A percentile compares a stretch with the other conserved stretches of the same genome.
Evolutionary conservation across 768 basidiomycete species (phyloP).

Genomic region (Holtermanniella nyarrowii): DNA sequence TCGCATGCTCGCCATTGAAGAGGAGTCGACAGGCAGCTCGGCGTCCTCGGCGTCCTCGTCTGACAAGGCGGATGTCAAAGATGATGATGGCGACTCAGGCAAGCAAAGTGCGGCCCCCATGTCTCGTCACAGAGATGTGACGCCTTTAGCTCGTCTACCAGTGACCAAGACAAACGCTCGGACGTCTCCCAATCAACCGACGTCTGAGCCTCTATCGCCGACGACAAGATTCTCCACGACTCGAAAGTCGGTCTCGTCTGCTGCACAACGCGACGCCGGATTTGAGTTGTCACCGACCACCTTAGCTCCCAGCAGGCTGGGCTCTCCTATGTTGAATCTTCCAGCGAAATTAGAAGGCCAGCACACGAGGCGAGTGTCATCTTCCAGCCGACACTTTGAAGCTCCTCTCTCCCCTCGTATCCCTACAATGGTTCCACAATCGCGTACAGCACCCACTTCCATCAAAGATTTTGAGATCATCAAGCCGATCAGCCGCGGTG

Average conservation of each 20-base stretch:
- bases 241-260: background rate
- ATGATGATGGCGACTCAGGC: too few relatives aligned
- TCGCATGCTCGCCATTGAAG: conserved; percentile 54
- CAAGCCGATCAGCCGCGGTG: conserved; percentile 98
- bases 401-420: conserved; percentile 77
- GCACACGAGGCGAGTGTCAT: conserved; percentile 19
- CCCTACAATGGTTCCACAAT: conserved; percentile 61
- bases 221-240: background rate
- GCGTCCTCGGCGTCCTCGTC: conserved; percentile 1
- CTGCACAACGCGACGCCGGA: too few relatives aligned
- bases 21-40: conserved; percentile 48
- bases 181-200: background rate
- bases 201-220: background rate
- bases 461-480: conserved; percentile 99
- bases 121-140: conserved; percentile 31
- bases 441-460: conserved; percentile 72
- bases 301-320: conserved; percentile 46
- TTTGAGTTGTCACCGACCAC: too few relatives aligned
- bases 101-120: too few relatives aligned
- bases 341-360: conserved; percentile 14
- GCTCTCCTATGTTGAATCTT: conserved; percentile 18
- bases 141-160: conserved; percentile 32
- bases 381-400: conserved; percentile 27
- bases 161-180: conserved; percentile 13
- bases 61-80: conserved; percentile 30